A percentile compares a stretch with the other conserved stretches of the same genome.
phyloP scores from a whole-genome alignment of 768 basidiomycete species.

The Macrolepiota dolichaula region DNA sequence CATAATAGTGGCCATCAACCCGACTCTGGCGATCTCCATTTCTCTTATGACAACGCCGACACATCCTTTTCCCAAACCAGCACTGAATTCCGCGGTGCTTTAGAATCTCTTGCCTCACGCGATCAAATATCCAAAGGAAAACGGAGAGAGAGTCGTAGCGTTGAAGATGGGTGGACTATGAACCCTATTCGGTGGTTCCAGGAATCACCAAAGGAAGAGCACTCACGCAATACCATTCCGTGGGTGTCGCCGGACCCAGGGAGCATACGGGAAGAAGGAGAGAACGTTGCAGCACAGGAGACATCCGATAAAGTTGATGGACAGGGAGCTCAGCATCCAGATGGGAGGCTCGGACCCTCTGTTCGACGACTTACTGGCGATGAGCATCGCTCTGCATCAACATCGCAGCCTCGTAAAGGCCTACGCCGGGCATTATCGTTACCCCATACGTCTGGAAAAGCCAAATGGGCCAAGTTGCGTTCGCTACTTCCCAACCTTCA shows the following conservation, averaged over 20 bases:
- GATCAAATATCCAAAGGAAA: slow-evolving; percentile 43
- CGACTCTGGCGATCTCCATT: slow-evolving; percentile 22
- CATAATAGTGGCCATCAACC: slow-evolving; percentile 9
- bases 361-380: background rate
- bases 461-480: slow-evolving; percentile 63
- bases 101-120: slow-evolving; percentile 42
- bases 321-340: background rate
- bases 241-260: slow-evolving; percentile 10
- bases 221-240: slow-evolving; percentile 30
- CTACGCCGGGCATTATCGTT: slow-evolving; percentile 32
- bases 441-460: slow-evolving; percentile 26
- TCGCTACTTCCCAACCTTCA: slow-evolving; percentile 60
- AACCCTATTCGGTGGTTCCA: slow-evolving; percentile 50
- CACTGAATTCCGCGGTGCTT: slow-evolving; percentile 58
- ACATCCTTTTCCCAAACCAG: slow-evolving; percentile 30
- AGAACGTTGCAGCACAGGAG: background rate
- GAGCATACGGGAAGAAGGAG: background rate
- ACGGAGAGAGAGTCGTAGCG: slow-evolving; percentile 41
- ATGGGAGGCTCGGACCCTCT: background rate
- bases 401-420: slow-evolving; percentile 13
- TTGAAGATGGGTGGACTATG: slow-evolving; percentile 46
- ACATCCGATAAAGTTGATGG: background rate
- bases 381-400: background rate
- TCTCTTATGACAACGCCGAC: slow-evolving; percentile 29
- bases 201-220: slow-evolving; percentile 50